phyloP scores from a whole-genome alignment of 169 alveolate genomes.

The Plasmodium vinckei region DNA sequence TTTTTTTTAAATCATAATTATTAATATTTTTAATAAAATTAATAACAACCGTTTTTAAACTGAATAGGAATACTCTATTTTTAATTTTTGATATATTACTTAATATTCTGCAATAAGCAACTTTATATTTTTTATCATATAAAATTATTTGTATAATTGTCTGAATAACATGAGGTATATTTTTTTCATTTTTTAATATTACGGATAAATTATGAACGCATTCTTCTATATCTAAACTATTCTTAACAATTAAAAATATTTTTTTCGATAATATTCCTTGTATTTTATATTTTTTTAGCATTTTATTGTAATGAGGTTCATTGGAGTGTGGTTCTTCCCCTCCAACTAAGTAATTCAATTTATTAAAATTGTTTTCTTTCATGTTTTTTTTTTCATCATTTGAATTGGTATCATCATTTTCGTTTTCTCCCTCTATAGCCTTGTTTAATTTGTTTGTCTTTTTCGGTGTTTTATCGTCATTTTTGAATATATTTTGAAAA shows the following conservation, averaged over 20 bases:
- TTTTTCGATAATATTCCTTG: slow-evolving; percentile 71
- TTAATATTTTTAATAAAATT: slow-evolving; percentile 64
- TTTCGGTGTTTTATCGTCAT: not conserved
- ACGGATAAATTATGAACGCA: slow-evolving; percentile 60
- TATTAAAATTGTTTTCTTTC: slow-evolving; percentile 25
- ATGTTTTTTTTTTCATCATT: slow-evolving; percentile 4
- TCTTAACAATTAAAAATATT: slow-evolving; percentile 53
- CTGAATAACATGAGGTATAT: slow-evolving; percentile 66
- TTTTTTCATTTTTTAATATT: slow-evolving; percentile 62
- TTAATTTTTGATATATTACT: slow-evolving; percentile 31
- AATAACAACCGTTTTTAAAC: slow-evolving; percentile 71
- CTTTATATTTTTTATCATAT: slow-evolving; percentile 69
- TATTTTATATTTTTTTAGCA: slow-evolving; percentile 60
- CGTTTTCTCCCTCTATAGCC: not conserved
- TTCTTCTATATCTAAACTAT: slow-evolving; percentile 70
- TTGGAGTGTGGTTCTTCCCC: slow-evolving; percentile 34
- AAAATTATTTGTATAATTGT: slow-evolving; percentile 55
- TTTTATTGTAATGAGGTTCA: slow-evolving; percentile 24
- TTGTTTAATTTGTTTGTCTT: not conserved
- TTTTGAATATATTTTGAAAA: slow-evolving; percentile 23
- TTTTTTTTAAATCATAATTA: slow-evolving; percentile 58
- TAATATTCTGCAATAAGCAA: slow-evolving; percentile 44
- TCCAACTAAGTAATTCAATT: slow-evolving; percentile 29
- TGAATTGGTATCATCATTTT: not conserved
- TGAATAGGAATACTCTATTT: slow-evolving; percentile 61